A percentile compares a stretch with the other conserved stretches of the same genome.
These are phyloP conservation scores for Euryodendron excelsum DNA, from an alignment of 148 eudicot genomes.

Conservation along the genomic window DNA sequence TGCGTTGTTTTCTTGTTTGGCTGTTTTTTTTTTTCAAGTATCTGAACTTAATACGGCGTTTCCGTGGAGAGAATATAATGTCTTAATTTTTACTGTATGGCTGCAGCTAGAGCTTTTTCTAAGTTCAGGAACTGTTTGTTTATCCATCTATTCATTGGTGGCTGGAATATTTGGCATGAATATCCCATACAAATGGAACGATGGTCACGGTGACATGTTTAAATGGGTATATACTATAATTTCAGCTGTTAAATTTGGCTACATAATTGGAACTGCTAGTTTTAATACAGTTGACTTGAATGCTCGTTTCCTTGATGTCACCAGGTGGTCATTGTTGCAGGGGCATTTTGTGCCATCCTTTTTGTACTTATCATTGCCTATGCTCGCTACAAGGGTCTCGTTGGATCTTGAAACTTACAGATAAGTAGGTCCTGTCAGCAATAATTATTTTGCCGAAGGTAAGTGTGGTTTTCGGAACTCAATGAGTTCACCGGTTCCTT, in stretches of 20 bases:
- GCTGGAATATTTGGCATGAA: slow-evolving; percentile 76
- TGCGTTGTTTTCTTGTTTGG: not conserved
- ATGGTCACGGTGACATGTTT: slow-evolving; percentile 42
- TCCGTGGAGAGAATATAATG: not conserved
- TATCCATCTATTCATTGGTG: slow-evolving; percentile 57
- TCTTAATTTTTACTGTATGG: not conserved
- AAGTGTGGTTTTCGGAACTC: not conserved
- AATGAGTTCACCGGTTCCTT: too few relatives aligned
- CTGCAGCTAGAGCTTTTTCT: slow-evolving; percentile 70
- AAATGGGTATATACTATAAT: slow-evolving; percentile 58
- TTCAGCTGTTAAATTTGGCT: not conserved
- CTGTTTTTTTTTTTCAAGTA: not conserved
- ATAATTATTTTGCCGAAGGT: not conserved
- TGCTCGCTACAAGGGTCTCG: slow-evolving; percentile 71
- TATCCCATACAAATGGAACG: slow-evolving; percentile 62
- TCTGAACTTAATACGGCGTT: not conserved
- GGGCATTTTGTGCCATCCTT: slow-evolving; percentile 29
- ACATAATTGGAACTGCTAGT: too few relatives aligned
- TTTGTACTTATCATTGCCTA: slow-evolving; percentile 41
- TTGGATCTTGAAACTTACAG: slow-evolving; percentile 50
- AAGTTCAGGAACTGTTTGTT: slow-evolving; percentile 61
- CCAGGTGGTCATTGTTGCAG: slow-evolving; percentile 48
- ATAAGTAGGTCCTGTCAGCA: not conserved
- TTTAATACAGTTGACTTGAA: not conserved
- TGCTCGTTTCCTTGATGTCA: slow-evolving; percentile 10